Conservation (phyloP, 2,329 filamentous ascomycete species). For the Colletotrichum sp. region DNA sequence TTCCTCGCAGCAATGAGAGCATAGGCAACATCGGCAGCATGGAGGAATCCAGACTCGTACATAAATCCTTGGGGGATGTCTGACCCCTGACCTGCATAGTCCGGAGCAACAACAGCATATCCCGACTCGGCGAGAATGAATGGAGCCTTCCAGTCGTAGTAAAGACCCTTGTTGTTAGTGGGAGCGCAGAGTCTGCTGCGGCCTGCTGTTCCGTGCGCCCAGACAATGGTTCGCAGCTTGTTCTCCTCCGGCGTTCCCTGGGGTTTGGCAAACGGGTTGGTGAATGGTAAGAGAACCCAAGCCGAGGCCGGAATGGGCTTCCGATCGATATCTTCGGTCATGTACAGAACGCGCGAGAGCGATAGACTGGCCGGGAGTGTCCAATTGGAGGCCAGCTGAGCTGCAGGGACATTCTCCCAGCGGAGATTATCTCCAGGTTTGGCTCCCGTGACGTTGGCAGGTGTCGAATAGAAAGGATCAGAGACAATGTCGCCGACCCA, state of each 20-base stretch:
- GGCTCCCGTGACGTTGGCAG: background rate
- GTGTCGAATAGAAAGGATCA: slow-evolving; percentile 1
- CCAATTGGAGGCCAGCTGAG: slow-evolving; percentile 11
- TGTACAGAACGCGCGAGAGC: slow-evolving; percentile 13
- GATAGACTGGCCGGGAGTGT: slow-evolving; percentile 13
- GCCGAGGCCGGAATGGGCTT: slow-evolving; percentile 7
- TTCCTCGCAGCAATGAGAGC: slow-evolving; percentile 24
- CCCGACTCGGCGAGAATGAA: slow-evolving; percentile 23
- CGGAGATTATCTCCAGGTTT: background rate
- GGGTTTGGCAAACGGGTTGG: background rate
- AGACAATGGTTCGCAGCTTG: slow-evolving; percentile 22
- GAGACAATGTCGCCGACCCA: slow-evolving; percentile 2
- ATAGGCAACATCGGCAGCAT: slow-evolving; percentile 25
- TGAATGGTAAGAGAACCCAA: background rate
- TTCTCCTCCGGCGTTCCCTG: background rate
- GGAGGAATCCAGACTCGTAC: slow-evolving; percentile 25
- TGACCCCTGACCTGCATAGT: slow-evolving; percentile 16
- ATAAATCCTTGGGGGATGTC: slow-evolving; percentile 25
- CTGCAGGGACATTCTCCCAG: slow-evolving; percentile 18
- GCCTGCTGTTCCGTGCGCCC: slow-evolving; percentile 30
- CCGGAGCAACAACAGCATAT: slow-evolving; percentile 14
- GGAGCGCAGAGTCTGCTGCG: slow-evolving; percentile 25
- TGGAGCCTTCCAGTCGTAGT: slow-evolving; percentile 27
- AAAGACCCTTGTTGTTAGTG: slow-evolving; percentile 26
- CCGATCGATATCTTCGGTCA: slow-evolving; percentile 22